These are phyloP conservation scores for Clarireedia hainanense DNA, from an alignment of 2,329 filamentous ascomycete species.

Conservation along the genomic window DNA sequence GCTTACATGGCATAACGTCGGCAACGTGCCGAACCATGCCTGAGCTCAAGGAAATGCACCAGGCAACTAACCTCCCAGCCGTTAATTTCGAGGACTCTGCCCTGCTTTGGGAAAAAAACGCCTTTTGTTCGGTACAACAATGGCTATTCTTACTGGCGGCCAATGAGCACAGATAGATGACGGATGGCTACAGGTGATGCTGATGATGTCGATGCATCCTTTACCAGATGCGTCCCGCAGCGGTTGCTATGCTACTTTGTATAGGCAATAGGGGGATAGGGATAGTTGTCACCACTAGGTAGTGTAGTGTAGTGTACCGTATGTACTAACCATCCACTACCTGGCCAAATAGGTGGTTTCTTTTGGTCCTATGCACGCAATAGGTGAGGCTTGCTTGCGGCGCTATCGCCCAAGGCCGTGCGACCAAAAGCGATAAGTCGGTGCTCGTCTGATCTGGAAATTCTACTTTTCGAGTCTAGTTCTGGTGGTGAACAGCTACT, in stretches of 20 bases:
- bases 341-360: too few species aligned
- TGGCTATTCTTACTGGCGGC: constrained; percentile 13
- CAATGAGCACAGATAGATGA: constrained; percentile 18
- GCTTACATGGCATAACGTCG: constrained; percentile 26
- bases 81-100: not conserved
- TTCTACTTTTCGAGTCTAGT: constrained; percentile 3
- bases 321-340: too few species aligned
- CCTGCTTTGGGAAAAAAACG: constrained; percentile 6
- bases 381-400: constrained; percentile 13
- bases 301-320: constrained; percentile 1
- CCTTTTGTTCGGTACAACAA: constrained; percentile 9
- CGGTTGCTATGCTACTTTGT: constrained; percentile 13
- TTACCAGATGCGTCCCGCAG: constrained; percentile 16
- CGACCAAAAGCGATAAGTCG: constrained; percentile 2
- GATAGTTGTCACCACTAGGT: constrained; percentile 12
- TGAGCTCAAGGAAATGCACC: not conserved
- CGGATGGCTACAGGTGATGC: constrained; percentile 17
- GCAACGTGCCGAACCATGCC: constrained; percentile 12
- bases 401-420: constrained; percentile 14
- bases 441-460: constrained; percentile 19
- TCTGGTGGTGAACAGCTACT: not conserved
- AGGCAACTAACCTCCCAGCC: not conserved
- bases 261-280: too few species aligned
- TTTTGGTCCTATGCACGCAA: constrained; percentile 20
- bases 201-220: constrained; percentile 1